These are phyloP conservation scores for Fraxinus xanthoxyloides DNA, from an alignment of 305 asterid species.

Conservation along the genomic window DNA sequence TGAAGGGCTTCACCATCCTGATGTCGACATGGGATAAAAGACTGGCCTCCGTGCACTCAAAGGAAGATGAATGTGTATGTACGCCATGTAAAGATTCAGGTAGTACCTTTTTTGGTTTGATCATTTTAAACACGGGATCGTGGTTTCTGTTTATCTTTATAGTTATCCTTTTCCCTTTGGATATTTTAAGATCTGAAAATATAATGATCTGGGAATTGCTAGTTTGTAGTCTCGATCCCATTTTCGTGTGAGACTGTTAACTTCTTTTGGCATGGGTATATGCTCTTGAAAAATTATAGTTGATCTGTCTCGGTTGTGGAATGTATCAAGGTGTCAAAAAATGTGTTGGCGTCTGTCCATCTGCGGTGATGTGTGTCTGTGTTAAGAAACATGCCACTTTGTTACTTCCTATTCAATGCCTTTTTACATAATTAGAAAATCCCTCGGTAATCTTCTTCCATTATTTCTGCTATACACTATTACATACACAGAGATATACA, in stretches of 20 bases:
- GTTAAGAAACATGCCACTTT: background rate
- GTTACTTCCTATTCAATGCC: background rate
- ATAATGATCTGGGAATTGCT: background rate
- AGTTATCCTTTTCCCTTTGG: background rate
- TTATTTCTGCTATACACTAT: background rate
- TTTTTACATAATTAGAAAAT: background rate
- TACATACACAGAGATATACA: background rate
- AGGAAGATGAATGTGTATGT: conserved; percentile 11
- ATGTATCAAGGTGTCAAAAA: background rate
- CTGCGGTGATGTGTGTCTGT: background rate
- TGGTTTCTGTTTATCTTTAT: background rate
- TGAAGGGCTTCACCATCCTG: conserved; percentile 46
- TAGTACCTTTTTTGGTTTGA: conserved; percentile 10
- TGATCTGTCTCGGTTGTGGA: background rate
- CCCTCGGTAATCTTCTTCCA: background rate
- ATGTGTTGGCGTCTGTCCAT: background rate
- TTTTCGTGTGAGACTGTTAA: background rate
- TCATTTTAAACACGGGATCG: background rate
- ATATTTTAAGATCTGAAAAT: background rate
- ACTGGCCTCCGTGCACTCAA: conserved; percentile 22
- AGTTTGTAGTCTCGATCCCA: background rate
- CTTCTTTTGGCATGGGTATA: background rate
- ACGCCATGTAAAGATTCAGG: conserved; percentile 27
- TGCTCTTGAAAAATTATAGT: background rate
- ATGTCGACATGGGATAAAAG: conserved; percentile 38